Conservation (phyloP, 1,284 basidiomycete genomes). For the Leccinum holopus region DNA sequence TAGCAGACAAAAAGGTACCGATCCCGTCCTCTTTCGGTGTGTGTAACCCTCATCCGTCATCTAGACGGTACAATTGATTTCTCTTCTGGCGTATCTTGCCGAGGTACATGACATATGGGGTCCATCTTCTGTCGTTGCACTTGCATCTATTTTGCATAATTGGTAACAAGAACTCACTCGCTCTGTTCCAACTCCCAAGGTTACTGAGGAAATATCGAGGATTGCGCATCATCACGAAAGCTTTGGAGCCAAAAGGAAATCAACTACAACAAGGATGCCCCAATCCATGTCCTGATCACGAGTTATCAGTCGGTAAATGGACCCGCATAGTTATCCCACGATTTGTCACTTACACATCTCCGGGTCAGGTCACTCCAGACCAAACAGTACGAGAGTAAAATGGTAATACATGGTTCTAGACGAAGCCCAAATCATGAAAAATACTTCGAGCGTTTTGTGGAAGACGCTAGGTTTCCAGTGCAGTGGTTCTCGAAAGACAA, state of each 20-base stretch:
- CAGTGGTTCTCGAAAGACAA: constrained; percentile 99
- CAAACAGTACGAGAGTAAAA: constrained; percentile 93
- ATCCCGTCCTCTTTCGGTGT: background rate
- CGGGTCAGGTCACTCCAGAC: constrained; percentile 82
- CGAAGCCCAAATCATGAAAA: constrained; percentile 99
- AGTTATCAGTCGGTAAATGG: constrained; percentile 88
- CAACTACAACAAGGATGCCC: constrained; percentile 92
- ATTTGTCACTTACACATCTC: constrained; percentile 10
- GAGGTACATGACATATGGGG: constrained; percentile 99
- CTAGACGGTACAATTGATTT: constrained; percentile 98
- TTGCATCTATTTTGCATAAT: constrained; percentile 97
- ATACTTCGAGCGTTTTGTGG: constrained; percentile 96
- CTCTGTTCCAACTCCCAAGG: constrained; percentile 93
- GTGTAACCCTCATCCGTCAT: constrained; percentile 3
- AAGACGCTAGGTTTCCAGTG: constrained; percentile 97
- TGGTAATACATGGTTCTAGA: constrained; percentile 99
- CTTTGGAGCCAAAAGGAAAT: constrained; percentile 99
- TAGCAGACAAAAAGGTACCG: constrained; percentile 91
- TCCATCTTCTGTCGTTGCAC: constrained; percentile 97
- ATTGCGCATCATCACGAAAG: constrained; percentile 90
- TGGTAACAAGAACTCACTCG: constrained; percentile 99
- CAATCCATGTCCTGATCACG: constrained; percentile 96
- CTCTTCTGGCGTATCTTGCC: constrained; percentile 93
- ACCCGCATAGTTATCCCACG: background rate
- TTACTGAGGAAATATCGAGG: constrained; percentile 98